A percentile compares a stretch with the other conserved stretches of the same genome.
Evolutionary conservation across 1,284 basidiomycete species (phyloP).

Genomic region (Papiliotrema fonsecae): DNA sequence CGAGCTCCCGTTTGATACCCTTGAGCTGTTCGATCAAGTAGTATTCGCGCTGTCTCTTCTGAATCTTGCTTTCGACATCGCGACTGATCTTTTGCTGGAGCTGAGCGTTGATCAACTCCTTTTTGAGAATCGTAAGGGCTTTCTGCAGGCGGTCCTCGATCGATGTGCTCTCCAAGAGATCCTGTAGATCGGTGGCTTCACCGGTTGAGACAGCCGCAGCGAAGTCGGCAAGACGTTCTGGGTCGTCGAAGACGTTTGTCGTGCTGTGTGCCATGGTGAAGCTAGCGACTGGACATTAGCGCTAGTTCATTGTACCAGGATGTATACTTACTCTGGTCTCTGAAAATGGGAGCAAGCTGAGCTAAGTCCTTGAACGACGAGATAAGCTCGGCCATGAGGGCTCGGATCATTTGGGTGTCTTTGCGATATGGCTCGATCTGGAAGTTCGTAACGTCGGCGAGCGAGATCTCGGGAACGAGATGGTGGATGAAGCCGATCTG

Average conservation of each 20-base stretch:
- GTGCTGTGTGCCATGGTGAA: conserved; percentile 94
- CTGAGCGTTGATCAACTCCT: conserved; percentile 96
- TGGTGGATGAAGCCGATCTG: conserved; percentile 72
- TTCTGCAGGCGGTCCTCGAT: conserved; percentile 89
- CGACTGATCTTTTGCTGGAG: conserved; percentile 89
- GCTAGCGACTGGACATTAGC: conserved; percentile 47
- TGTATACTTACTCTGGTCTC: conserved; percentile 67
- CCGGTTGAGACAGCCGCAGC: conserved; percentile 93
- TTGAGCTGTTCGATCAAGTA: conserved; percentile 99
- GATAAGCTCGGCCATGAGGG: conserved; percentile 94
- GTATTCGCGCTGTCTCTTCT: conserved; percentile 94
- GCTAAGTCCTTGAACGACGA: conserved; percentile 99
- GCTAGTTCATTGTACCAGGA: background rate
- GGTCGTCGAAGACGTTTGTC: conserved; percentile 97
- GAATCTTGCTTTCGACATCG: conserved; percentile 94
- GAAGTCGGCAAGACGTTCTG: conserved; percentile 96
- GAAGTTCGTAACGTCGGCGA: conserved; percentile 86
- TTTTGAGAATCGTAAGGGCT: conserved; percentile 88
- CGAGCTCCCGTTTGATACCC: conserved; percentile 98
- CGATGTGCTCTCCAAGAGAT: conserved; percentile 80
- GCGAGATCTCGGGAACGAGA: conserved; percentile 70
- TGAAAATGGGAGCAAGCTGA: conserved; percentile 93
- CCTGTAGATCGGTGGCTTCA: conserved; percentile 85
- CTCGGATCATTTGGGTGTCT: conserved; percentile 88
- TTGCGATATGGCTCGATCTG: conserved; percentile 78